A percentile compares a stretch with the other conserved stretches of the same genome.
phyloP scores from a whole-genome alignment of 108 stramenopile genomes.

The Seminavis robusta region DNA sequence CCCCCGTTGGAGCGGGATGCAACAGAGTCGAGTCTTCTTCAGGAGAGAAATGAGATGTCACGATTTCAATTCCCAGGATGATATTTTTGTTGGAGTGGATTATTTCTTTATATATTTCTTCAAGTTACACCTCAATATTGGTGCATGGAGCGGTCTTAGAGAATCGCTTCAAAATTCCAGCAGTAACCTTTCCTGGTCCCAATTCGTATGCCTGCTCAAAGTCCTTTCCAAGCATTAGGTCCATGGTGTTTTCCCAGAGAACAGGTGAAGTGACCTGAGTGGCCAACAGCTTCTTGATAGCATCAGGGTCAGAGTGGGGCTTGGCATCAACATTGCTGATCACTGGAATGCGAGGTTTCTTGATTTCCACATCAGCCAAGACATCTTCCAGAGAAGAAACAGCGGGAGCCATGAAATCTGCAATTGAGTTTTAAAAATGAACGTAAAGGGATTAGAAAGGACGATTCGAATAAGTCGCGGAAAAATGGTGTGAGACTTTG shows the following conservation, averaged over 20 bases:
- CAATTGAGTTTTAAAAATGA: too few relatives aligned
- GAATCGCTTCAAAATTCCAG: conserved; percentile 95
- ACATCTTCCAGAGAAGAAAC: conserved; percentile 85
- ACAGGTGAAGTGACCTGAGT: conserved; percentile 97
- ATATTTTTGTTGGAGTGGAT: too few relatives aligned
- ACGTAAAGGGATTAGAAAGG: too few relatives aligned
- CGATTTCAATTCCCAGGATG: too few relatives aligned
- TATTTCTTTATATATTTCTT: too few relatives aligned
- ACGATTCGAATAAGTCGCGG: too few relatives aligned
- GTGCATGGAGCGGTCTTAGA: conserved; percentile 84
- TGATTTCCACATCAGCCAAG: conserved; percentile 81
- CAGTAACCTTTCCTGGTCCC: conserved; percentile 93
- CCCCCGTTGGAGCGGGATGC: too few relatives aligned
- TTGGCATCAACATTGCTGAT: conserved; percentile 97
- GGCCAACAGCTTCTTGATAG: conserved; percentile 92
- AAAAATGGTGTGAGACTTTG: too few relatives aligned
- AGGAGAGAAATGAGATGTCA: too few relatives aligned
- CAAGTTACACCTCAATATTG: conserved; percentile 86
- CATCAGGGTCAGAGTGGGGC: conserved; percentile 91
- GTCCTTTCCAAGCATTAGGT: conserved; percentile 75
- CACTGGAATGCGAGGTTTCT: conserved; percentile 95
- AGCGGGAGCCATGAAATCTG: conserved; percentile 95
- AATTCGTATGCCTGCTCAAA: conserved; percentile 87
- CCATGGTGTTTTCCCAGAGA: conserved; percentile 93
- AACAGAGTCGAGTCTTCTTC: too few relatives aligned